Percentiles rank a stretch among this genome's conserved stretches.
These are phyloP conservation scores for Polytrichum formosum DNA, from an alignment of 225 moss, liverwort and hornwort genomes.

Conservation along the genomic window DNA sequence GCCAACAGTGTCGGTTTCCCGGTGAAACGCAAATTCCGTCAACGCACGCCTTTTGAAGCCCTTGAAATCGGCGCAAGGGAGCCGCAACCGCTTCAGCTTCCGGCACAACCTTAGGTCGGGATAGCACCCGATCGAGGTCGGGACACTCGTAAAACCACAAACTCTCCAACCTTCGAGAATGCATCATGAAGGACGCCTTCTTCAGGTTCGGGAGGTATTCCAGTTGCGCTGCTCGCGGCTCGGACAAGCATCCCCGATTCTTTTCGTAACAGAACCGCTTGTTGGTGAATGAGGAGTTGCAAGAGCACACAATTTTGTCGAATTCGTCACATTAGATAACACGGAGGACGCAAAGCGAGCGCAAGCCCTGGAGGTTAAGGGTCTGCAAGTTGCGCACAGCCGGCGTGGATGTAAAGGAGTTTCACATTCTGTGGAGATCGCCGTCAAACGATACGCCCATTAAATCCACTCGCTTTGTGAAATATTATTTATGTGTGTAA, in stretches of 20 bases:
- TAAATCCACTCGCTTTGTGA: neutral
- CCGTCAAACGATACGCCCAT: neutral
- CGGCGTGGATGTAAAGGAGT: neutral
- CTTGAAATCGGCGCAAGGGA: slow-evolving; percentile 7
- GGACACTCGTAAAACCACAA: slow-evolving; percentile 7
- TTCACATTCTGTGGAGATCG: neutral
- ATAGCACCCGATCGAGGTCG: neutral
- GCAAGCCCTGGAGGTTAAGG: slow-evolving; percentile 6
- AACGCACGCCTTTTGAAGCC: neutral
- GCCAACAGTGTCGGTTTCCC: neutral
- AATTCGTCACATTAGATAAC: neutral
- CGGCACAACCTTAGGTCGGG: slow-evolving; percentile 2
- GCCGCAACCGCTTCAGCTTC: slow-evolving; percentile 7
- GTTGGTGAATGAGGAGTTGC: neutral
- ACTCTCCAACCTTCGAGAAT: slow-evolving; percentile 4
- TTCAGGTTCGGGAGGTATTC: neutral
- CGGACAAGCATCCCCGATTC: neutral
- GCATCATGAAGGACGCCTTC: neutral
- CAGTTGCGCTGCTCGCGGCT: slow-evolving; percentile 2
- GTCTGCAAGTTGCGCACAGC: neutral
- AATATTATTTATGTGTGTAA: too few species aligned
- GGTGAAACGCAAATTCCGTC: slow-evolving; percentile 2
- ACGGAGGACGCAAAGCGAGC: neutral
- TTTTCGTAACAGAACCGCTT: neutral
- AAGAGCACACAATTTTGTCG: slow-evolving; percentile 12